Evolutionary conservation across 177 flowering plant genomes (phyloP).

Genomic region (Vitis hybrid): DNA sequence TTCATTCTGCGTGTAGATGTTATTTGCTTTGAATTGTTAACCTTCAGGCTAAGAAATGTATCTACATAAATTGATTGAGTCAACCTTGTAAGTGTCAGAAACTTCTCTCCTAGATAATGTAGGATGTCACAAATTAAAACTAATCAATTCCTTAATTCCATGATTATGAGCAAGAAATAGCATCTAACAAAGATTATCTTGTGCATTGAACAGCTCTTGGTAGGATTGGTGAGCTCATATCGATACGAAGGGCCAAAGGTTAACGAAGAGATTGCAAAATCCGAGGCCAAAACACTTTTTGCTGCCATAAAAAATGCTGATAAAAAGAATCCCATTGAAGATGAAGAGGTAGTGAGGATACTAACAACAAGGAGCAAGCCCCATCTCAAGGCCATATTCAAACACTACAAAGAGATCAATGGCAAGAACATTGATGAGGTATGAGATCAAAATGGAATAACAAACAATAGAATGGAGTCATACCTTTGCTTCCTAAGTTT

Average conservation of each 20-base stretch:
- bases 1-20: rapidly evolving
- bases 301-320: conserved; percentile 37
- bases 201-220: conserved; percentile 54
- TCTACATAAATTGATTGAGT: no score
- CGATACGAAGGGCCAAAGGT: conserved; percentile 67
- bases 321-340: conserved; percentile 31
- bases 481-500: background rate
- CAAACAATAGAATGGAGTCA: no score
- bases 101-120: no score
- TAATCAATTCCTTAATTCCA: no score
- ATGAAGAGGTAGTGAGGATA: conserved; percentile 69
- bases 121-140: no score
- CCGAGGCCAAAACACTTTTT: conserved; percentile 59
- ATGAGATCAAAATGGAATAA: background rate
- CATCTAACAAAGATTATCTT: no score
- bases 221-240: conserved; percentile 68
- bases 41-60: rapidly evolving
- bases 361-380: conserved; percentile 77
- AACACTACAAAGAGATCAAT: conserved; percentile 38
- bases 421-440: conserved; percentile 50
- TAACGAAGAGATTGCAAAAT: conserved; percentile 53
- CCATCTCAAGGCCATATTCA: conserved; percentile 47
- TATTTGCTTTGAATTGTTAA: no score
- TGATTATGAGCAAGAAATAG: no score
- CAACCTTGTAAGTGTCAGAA: rapidly evolving